These are phyloP conservation scores for Erigeron canadensis DNA, from an alignment of 129 eudicot genomes.

Conservation along the genomic window DNA sequence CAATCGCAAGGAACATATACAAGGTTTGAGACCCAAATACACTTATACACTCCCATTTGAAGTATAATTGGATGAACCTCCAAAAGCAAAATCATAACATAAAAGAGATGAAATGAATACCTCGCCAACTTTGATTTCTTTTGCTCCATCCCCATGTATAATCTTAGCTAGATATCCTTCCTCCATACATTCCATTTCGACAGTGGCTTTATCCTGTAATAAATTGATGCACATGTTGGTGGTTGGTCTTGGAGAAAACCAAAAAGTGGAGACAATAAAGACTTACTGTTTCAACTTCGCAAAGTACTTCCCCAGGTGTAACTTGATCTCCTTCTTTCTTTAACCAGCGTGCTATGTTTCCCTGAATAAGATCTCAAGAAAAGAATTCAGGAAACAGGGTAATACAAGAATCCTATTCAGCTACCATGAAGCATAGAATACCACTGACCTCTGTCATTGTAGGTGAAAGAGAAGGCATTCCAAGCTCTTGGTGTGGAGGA, in stretches of 20 bases:
- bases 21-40: constrained; percentile 3
- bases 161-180: constrained; percentile 95
- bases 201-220: constrained; percentile 90
- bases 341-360: constrained; percentile 97
- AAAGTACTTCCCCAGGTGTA: constrained; percentile 91
- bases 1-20: constrained; percentile 9
- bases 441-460: constrained; percentile 85
- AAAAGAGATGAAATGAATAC: constrained; percentile 39
- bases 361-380: constrained; percentile 44
- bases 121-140: constrained; percentile 96
- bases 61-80: background rate
- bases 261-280: background rate
- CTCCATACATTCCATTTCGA: constrained; percentile 99
- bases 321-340: constrained; percentile 98
- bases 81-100: background rate
- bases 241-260: constrained; percentile 16
- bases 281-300: constrained; percentile 98
- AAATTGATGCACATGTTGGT: constrained; percentile 12
- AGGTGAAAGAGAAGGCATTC: constrained; percentile 99
- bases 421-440: constrained; percentile 19
- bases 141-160: constrained; percentile 86
- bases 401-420: constrained; percentile 13
- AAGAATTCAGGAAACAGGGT: background rate
- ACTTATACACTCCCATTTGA: constrained; percentile 5
- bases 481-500: constrained; percentile 93